These are phyloP conservation scores for Botrytis fabae DNA, from an alignment of 2,329 filamentous ascomycete species.

Conservation along the genomic window DNA sequence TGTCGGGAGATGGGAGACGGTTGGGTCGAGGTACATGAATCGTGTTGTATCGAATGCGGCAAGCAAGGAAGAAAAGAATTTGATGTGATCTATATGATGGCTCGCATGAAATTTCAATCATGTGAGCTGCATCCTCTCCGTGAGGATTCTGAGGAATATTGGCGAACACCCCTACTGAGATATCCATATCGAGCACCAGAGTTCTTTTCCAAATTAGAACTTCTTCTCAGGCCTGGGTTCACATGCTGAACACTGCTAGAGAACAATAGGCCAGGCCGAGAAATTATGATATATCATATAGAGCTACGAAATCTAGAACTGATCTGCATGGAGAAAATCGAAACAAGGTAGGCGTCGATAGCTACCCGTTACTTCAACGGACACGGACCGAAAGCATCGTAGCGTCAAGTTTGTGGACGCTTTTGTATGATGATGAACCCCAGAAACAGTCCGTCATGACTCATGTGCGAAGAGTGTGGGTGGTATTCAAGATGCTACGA, in stretches of 20 bases:
- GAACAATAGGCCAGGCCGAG: not conserved
- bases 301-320: not conserved
- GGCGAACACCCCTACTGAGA: not conserved
- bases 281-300: not conserved
- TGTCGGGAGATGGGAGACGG: not conserved
- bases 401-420: not conserved
- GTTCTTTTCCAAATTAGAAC: not conserved
- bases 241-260: not conserved
- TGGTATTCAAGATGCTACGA: not conserved
- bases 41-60: not conserved
- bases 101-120: not conserved
- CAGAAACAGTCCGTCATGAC: not conserved
- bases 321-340: not conserved
- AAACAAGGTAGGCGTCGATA: not conserved
- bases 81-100: not conserved
- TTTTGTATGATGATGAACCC: not conserved
- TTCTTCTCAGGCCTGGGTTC: not conserved
- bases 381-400: not conserved
- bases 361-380: not conserved
- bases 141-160: not conserved
- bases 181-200: not conserved
- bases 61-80: not conserved
- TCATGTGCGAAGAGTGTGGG: not conserved
- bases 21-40: not conserved
- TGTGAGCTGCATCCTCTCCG: not conserved